Conservation (phyloP, 2,329 filamentous ascomycete genomes). For the Emmonsia crescens region DNA sequence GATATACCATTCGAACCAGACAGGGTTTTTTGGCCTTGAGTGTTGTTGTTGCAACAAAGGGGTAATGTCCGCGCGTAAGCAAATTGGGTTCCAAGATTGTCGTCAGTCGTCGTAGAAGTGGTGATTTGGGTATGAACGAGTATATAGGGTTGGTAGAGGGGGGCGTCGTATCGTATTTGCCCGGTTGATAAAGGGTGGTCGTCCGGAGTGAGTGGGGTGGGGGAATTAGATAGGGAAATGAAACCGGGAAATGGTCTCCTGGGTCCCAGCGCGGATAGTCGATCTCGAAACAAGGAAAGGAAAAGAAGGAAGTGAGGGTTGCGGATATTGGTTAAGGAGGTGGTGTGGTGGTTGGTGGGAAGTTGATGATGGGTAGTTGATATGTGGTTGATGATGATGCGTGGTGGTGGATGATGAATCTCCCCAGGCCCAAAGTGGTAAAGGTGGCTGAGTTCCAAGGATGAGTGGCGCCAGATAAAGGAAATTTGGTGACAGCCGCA, state of each 20-base stretch:
- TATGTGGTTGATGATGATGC: background rate
- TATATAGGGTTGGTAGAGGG: background rate
- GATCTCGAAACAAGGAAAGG: background rate
- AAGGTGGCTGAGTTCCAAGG: background rate
- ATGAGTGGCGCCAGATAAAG: background rate
- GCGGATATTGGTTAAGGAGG: background rate
- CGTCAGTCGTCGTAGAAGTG: background rate
- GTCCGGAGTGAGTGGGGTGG: too few relatives aligned
- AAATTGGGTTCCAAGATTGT: background rate
- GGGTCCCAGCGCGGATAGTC: background rate
- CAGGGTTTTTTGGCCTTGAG: background rate
- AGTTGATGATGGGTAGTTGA: background rate
- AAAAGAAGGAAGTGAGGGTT: background rate
- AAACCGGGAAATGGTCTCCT: background rate
- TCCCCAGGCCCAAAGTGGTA: background rate
- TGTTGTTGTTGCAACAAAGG: background rate
- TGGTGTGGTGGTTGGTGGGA: background rate
- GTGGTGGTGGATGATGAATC: background rate
- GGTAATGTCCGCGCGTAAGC: background rate
- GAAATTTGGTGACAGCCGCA: too few relatives aligned
- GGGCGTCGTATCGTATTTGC: background rate
- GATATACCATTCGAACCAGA: background rate
- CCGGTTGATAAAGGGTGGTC: background rate
- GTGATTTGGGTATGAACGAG: background rate
- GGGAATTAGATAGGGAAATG: background rate